Evolutionary conservation across 768 basidiomycete genomes (phyloP).

Genomic region (Piloderma croceum): DNA sequence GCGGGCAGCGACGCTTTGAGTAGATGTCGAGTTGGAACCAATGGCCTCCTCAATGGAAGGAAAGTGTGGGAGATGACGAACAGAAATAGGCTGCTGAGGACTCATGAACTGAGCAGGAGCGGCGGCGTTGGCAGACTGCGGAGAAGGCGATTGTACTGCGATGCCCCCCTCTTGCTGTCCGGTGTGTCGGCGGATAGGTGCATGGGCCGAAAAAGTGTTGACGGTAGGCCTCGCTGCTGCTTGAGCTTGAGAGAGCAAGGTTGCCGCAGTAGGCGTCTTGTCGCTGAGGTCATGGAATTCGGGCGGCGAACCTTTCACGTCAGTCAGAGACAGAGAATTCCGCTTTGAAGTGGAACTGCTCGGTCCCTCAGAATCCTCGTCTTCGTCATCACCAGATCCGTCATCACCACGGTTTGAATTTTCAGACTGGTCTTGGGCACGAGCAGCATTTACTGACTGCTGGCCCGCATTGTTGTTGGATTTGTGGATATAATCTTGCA

Average conservation of each 20-base stretch:
- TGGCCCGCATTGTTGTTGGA: conserved; percentile 83
- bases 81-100: conserved; percentile 51
- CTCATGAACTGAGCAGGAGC: conserved; percentile 41
- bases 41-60: conserved; percentile 85
- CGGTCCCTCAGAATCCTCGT: conserved; percentile 75
- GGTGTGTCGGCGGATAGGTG: conserved; percentile 69
- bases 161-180: conserved; percentile 53
- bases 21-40: conserved; percentile 64
- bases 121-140: conserved; percentile 40
- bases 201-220: conserved; percentile 57
- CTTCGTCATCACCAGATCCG: conserved; percentile 78
- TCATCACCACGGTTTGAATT: conserved; percentile 56
- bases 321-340: conserved; percentile 65
- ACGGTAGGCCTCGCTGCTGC: conserved; percentile 54
- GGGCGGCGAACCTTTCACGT: conserved; percentile 47
- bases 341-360: conserved; percentile 66
- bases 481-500: conserved; percentile 88
- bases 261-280: conserved; percentile 82
- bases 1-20: conserved; percentile 73
- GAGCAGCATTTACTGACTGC: conserved; percentile 68
- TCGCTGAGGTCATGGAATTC: conserved; percentile 67
- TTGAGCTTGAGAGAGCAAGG: conserved; percentile 72
- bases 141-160: conserved; percentile 52
- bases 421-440: conserved; percentile 69
- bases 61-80: conserved; percentile 74